Base-by-base conservation (phyloP, 2,329 filamentous ascomycete species). In the Cladobotryum protrusum region DNA sequence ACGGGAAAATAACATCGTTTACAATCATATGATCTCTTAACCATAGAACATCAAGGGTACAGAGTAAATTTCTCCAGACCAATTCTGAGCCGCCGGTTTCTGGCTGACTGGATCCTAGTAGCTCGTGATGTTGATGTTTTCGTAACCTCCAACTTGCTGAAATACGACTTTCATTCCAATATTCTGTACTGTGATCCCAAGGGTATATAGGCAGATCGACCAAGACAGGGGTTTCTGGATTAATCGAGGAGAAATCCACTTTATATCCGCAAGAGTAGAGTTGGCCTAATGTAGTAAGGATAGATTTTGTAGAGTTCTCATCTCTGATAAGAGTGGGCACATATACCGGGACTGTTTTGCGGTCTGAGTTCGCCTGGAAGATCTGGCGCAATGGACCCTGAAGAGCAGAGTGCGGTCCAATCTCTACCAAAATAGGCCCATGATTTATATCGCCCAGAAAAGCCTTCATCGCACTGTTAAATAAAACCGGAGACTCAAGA, bases 141-240 rank as follows among this genome's bases (percentile, higher is more conserved):
- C 67, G 59, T 39, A 61, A 57, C 5, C 68, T 59, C 55, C 64
- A 65, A 13, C 63, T 63, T 2, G 56, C 49, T n/a, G 61, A 60
- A 2, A 64, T 47, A 2, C 67, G 62, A 0, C 62, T 57, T 51
- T 67, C 65, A 13, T 52, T 41, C 63, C 66, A 71, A 48, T 66
- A 64, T 18, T 47, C 59, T 1, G 57, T 60, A 32, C 58, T 54
- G 40, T 72, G 67, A 18, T 69, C 62, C 68, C 69, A 74, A 1
- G 62, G 57, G 43, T 73, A 73, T 0, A 57, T 54, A 0, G 71
- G 71, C n/a, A 74, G 56, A 41, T 59, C 48, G 3, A 63, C 3
- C 52, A 48, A 3, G 56, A 12, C 7, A 32, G 15, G 57, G 40
- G 45, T 49, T 1, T 18, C 7, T 1, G 46, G 40, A 3, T 56